Base-by-base conservation (phyloP, 2,329 filamentous ascomycete genomes). In the Ophiosphaerella herpotricha region DNA sequence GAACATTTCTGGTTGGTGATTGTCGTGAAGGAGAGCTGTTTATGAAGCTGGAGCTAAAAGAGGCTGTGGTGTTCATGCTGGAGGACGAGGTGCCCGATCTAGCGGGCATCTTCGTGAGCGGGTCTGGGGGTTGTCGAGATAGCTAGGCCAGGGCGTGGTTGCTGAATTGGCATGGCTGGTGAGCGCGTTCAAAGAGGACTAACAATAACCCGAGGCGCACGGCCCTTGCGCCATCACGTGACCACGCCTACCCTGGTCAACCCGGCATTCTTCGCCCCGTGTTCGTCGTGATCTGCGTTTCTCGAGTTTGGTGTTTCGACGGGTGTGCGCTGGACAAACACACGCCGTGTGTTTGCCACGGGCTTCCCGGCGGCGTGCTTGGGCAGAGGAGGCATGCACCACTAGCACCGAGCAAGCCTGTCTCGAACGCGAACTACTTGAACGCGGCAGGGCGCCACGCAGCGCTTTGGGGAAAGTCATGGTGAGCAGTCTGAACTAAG, bases 21-120 rank as follows among this genome's bases (percentile, higher is more conserved):
- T 65, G 66, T 29, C 69, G 57, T 38, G 66, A 61, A 2, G 68
- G 68, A 8, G 69, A 71, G 41, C 61, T 57, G 16, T 60, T 61
- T 42, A 65, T 43, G 55, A 64, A 67, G 46, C 68, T 71, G 18
- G 69, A 72, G 44, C 60, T 52, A 37, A 70, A 61, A 3, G 67
- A 69, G 5, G 64, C 52, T 3, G 66, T 50, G n/a, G 68, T 70
- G 36, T 69, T 65, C 67, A 70, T 72, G 46, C 64, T 71, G 42
- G 64, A 58, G 5, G 64, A 68, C 39, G 67, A 71, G 23, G 67
- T 58, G 51, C 66, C 67, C 48, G 68, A 71, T 59, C 60, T 59
- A 40, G 62, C 51, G 53, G 64, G 63, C 69, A 71, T 72, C 31
- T 36, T 53, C 45, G 43, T 48, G 36, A 46, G 53, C 48, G 40